A percentile compares a stretch with the other conserved stretches of the same genome.
Evolutionary conservation across 108 stramenopile genomes (phyloP).

Genomic region (Stephanodiscus triporus): DNA sequence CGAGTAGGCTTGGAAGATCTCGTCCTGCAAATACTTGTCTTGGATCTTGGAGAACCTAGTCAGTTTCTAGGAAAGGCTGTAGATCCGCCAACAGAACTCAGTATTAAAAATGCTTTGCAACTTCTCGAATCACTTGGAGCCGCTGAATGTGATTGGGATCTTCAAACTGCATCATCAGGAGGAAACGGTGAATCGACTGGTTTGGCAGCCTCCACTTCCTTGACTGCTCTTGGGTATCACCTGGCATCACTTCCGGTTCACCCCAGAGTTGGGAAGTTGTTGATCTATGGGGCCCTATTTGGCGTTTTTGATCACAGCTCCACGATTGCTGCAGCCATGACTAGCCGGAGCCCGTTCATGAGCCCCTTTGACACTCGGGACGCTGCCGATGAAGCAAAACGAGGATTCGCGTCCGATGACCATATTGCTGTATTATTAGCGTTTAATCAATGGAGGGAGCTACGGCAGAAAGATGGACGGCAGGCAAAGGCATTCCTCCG

Average conservation of each 20-base stretch:
- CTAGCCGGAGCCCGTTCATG: conserved; percentile 75
- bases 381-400: conserved; percentile 76
- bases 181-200: neutral
- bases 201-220: conserved; percentile 43
- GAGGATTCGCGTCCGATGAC: conserved; percentile 68
- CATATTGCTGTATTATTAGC: conserved; percentile 84
- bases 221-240: conserved; percentile 93
- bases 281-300: conserved; percentile 82
- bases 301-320: conserved; percentile 83
- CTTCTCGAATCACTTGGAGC: conserved; percentile 71
- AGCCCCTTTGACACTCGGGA: conserved; percentile 76
- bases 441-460: conserved; percentile 65
- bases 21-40: conserved; percentile 81
- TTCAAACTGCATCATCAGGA: conserved; percentile 1
- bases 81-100: conserved; percentile 69
- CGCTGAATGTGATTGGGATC: conserved; percentile 56
- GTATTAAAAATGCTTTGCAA: conserved; percentile 64
- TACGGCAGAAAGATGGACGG: conserved; percentile 46
- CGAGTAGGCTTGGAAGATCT: conserved; percentile 91
- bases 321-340: conserved; percentile 88
- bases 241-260: conserved; percentile 87
- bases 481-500: conserved; percentile 59
- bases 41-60: conserved; percentile 73
- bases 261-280: conserved; percentile 42
- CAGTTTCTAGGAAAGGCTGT: conserved; percentile 71